A percentile compares a stretch with the other conserved stretches of the same genome.
Evolutionary conservation across 2,329 filamentous ascomycete species (phyloP).

Genomic region (Colletotrichum orbiculare): DNA sequence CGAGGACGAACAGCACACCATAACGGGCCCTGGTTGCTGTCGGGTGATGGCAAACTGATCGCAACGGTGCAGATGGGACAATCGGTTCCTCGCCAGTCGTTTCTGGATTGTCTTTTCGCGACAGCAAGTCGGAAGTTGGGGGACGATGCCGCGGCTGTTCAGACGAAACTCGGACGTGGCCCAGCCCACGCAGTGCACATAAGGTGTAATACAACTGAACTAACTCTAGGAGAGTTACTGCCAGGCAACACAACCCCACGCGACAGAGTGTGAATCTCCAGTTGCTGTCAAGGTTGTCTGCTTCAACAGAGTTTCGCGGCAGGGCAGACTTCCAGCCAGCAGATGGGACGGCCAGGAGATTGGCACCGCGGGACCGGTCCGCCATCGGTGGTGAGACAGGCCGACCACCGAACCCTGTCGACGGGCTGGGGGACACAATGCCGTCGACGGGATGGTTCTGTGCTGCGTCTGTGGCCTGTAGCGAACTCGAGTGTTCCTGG

Average conservation of each 20-base stretch:
- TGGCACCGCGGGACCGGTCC: constrained; percentile 30
- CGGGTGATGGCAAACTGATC: constrained; percentile 22
- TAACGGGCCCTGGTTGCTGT: constrained; percentile 10
- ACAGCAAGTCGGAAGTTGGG: constrained; percentile 18
- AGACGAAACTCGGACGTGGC: constrained; percentile 24
- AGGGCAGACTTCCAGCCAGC: constrained; percentile 20
- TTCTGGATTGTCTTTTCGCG: not conserved
- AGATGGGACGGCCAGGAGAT: constrained; percentile 22
- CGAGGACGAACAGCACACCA: constrained; percentile 21
- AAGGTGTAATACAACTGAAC: no score
- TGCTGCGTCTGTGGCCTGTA: not conserved
- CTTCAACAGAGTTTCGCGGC: not conserved
- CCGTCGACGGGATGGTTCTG: constrained; percentile 1
- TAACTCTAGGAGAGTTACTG: no score
- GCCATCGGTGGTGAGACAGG: constrained; percentile 29
- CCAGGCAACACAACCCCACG: no score
- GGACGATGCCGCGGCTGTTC: not conserved
- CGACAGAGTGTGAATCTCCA: no score
- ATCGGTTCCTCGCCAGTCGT: constrained; percentile 1
- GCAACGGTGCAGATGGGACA: constrained; percentile 17
- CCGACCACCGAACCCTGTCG: constrained; percentile 32
- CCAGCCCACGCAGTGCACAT: not conserved
- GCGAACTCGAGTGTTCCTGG: not conserved
- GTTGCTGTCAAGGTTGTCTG: no score
- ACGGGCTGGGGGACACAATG: constrained; percentile 7